Evolutionary conservation across 2,329 filamentous ascomycete species (phyloP).

Genomic region (Fusarium sp.): DNA sequence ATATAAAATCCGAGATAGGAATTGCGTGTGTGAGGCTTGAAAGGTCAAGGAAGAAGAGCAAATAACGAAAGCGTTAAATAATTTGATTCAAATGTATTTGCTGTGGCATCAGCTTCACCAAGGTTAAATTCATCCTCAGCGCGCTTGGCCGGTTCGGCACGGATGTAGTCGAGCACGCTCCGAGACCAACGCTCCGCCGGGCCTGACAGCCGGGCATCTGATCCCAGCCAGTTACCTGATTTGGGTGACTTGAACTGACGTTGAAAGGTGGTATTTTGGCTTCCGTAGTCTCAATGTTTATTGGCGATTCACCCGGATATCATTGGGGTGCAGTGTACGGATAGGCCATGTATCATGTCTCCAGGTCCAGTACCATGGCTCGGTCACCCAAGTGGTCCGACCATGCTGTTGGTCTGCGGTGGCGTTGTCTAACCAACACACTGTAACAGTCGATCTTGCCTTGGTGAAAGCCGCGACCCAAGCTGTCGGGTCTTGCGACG

Average conservation of each 20-base stretch:
- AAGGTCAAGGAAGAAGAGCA: not conserved
- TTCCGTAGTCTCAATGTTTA: not conserved
- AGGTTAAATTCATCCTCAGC: conserved; percentile 21
- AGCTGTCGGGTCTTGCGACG: conserved; percentile 42
- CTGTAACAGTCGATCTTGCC: conserved; percentile 44
- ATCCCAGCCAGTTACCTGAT: conserved; percentile 9
- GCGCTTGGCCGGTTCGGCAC: conserved; percentile 25
- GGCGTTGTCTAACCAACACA: conserved; percentile 39
- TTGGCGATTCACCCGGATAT: no score
- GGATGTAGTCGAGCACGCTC: conserved; percentile 21
- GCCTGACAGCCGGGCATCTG: conserved; percentile 40
- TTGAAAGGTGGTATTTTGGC: not conserved
- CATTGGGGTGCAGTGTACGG: no score
- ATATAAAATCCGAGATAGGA: not conserved
- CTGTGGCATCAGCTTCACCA: not conserved
- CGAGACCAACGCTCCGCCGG: conserved; percentile 38
- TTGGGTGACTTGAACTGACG: not conserved
- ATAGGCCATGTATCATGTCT: no score
- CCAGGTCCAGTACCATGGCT: not conserved
- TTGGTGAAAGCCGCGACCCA: conserved; percentile 41
- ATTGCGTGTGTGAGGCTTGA: not conserved
- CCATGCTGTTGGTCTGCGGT: conserved; percentile 34
- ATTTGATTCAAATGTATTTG: not conserved
- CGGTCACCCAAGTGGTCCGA: conserved; percentile 16
- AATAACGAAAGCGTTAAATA: not conserved